Evolutionary conservation across 768 basidiomycete genomes (phyloP), one percentile per base, ranked within the genome.

Genomic region (Suillus cothurnatus): DNA sequence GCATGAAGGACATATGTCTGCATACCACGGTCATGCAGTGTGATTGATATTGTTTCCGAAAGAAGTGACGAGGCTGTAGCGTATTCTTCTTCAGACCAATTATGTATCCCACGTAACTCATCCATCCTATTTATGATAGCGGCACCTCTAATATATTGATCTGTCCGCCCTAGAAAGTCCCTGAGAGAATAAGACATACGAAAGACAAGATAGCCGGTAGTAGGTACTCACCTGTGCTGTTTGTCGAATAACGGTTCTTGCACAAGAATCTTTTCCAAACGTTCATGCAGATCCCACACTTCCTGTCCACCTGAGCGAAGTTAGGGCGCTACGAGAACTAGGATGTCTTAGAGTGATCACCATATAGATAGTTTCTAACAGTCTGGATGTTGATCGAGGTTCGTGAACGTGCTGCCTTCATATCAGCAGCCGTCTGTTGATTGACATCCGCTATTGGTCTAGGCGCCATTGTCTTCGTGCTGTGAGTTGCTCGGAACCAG

Each of bases 221-320:
- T n/a, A n/a, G n/a, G n/a, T n/a, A 61, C 70, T 61, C 63, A 88
- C 89, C 84, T 83, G 36, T 77, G 70, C 0, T 82, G 78, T 71
- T 89, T 90, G 72, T 88, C 84, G 61, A 91, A 90, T 17, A 81
- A 72, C 0, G 85, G 82, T 63, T 92, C 90, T 9, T 77, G 76
- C 41, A 82, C 76, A 56, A 92, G 71, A 12, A 87, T 67, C 1
- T 72, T 64, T 14, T 84, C 78, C 1, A 91, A 73, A 31, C 75
- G 76, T 28, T 79, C 65, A 43, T 81, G 83, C 47, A 71, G 80
- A n/a, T 82, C 71, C 88, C 86, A 91, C 58, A 81, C 80, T 1
- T 69, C 71, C 21, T 75, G 68, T 19, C 85, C 84, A 70, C 81
- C 90, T 91, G 34, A 38, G 21, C 21, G 11, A n/a, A 36, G 26